These are phyloP conservation scores for Lasiosphaeria hispida DNA, from an alignment of 495 filamentous ascomycete species.

Conservation along the genomic window DNA sequence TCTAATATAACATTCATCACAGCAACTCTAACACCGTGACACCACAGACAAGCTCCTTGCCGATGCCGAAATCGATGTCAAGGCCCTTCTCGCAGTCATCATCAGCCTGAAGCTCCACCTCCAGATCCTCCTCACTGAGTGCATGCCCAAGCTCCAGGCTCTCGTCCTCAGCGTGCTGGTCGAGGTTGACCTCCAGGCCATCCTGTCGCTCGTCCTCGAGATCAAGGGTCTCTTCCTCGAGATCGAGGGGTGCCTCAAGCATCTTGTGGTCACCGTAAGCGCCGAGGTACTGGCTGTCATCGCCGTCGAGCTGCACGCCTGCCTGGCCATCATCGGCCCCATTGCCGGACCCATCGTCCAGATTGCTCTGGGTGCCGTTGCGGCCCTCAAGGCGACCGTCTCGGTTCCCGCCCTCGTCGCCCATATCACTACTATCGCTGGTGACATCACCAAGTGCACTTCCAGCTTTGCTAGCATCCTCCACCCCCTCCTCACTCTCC, in stretches of 20 bases:
- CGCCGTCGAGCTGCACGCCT: too few relatives aligned
- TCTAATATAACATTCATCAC: neutral
- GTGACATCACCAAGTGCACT: too few relatives aligned
- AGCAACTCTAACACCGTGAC: too few relatives aligned
- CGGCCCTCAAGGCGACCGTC: too few relatives aligned
- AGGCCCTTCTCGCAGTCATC: slow-evolving; percentile 5
- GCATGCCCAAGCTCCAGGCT: neutral
- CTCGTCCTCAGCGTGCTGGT: slow-evolving; percentile 1
- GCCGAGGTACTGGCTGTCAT: neutral
- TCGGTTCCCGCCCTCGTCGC: too few relatives aligned
- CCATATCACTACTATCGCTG: too few relatives aligned
- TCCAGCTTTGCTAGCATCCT: too few relatives aligned
- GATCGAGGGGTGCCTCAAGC: slow-evolving; percentile 10
- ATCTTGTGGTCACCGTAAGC: slow-evolving; percentile 5
- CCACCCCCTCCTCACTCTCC: too few relatives aligned
- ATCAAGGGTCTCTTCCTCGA: slow-evolving; percentile 6
- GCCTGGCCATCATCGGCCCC: too few relatives aligned
- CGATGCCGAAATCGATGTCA: neutral
- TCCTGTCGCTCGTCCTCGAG: slow-evolving; percentile 11
- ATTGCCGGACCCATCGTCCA: too few relatives aligned
- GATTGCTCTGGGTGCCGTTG: too few relatives aligned
- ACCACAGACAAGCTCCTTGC: slow-evolving; percentile 1
- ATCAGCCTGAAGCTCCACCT: slow-evolving; percentile 13
- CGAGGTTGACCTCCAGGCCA: slow-evolving; percentile 8
- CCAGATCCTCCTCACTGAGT: neutral